These are phyloP conservation scores for Caryopteris hybrid DNA, from an alignment of 305 asterid genomes.

Conservation along the genomic window DNA sequence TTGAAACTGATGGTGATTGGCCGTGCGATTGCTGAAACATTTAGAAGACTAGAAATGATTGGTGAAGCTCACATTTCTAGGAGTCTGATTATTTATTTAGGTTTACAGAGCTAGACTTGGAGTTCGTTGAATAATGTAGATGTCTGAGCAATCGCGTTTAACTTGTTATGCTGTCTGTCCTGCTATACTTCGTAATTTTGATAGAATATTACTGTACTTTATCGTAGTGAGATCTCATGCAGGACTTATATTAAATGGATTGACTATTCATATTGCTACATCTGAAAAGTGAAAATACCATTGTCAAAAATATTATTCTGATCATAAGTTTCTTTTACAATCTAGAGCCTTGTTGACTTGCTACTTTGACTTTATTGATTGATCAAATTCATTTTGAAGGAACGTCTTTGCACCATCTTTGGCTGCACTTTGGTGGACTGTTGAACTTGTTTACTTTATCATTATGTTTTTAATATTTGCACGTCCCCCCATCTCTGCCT, in stretches of 20 bases:
- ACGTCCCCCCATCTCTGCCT: no score
- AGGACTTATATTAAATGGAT: slow-evolving; percentile 7
- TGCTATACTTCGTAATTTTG: slow-evolving; percentile 7
- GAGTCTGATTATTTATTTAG: neutral
- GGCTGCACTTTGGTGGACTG: slow-evolving; percentile 6
- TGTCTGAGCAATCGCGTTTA: neutral
- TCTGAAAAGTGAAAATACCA: neutral
- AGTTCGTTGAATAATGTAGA: slow-evolving; percentile 14
- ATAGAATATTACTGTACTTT: neutral
- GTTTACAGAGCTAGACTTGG: neutral
- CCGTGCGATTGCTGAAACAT: neutral
- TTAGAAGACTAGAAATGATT: slow-evolving; percentile 3
- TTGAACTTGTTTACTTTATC: neutral
- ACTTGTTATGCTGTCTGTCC: slow-evolving; percentile 7
- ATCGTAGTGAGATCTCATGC: slow-evolving; percentile 14
- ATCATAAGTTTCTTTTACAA: neutral
- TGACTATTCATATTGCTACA: neutral
- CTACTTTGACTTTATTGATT: slow-evolving; percentile 1
- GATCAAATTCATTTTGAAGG: slow-evolving; percentile 11
- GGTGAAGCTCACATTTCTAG: neutral
- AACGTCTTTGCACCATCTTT: slow-evolving; percentile 3
- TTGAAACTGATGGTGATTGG: slow-evolving; percentile 20
- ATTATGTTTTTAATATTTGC: neutral
- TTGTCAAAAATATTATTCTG: neutral
- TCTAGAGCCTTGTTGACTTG: slow-evolving; percentile 11